phyloP scores from a whole-genome alignment of 371 early-diverging fungal species.

The Choanephora cucurbitarum region DNA sequence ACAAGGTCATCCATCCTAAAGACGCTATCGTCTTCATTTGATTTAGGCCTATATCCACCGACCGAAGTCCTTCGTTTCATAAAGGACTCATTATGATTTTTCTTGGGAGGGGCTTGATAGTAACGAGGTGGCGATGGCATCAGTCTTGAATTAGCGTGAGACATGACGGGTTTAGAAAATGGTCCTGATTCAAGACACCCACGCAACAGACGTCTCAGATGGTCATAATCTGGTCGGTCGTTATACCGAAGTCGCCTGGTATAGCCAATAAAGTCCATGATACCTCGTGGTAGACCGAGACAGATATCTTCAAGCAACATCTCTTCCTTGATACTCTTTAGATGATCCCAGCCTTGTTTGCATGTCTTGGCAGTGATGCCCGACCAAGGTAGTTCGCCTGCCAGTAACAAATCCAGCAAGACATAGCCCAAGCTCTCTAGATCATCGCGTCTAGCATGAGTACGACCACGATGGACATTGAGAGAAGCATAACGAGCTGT shows the following conservation, averaged over 20 bases:
- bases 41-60: background rate
- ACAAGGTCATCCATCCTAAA: conserved; percentile 25
- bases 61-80: background rate
- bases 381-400: conserved; percentile 66
- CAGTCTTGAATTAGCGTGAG: conserved; percentile 11
- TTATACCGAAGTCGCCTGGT: conserved; percentile 83
- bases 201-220: conserved; percentile 47
- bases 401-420: conserved; percentile 52
- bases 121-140: conserved; percentile 14
- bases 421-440: conserved; percentile 64
- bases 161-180: conserved; percentile 18
- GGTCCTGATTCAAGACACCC: conserved; percentile 30
- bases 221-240: conserved; percentile 92
- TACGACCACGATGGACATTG: conserved; percentile 60
- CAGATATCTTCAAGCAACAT: conserved; percentile 53
- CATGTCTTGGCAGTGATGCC: conserved; percentile 60
- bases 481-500: conserved; percentile 69
- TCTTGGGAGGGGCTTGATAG: conserved; percentile 5
- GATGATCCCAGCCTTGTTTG: conserved; percentile 63
- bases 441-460: conserved; percentile 63
- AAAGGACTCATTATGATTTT: conserved; percentile 1
- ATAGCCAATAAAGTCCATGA: conserved; percentile 70
- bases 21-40: conserved; percentile 11
- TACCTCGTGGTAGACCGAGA: conserved; percentile 54
- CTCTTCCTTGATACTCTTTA: conserved; percentile 56